phyloP scores from a whole-genome alignment of 2,329 filamentous ascomycete genomes.

The Gyromitra esculenta region DNA sequence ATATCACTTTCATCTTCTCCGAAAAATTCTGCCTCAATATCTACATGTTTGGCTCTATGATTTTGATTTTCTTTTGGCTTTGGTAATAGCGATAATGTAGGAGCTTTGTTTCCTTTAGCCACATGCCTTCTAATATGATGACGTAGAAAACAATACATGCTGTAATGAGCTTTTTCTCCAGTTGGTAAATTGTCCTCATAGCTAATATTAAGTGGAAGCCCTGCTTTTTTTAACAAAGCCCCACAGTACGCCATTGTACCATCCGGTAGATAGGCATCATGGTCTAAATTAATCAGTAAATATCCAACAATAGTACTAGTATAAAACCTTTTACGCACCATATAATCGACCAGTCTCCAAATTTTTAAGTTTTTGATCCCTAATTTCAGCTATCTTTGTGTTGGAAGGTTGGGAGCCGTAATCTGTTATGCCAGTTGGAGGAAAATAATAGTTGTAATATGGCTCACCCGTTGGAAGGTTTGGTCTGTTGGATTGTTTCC shows the following conservation, averaged over 20 bases:
- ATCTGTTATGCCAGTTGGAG: neutral
- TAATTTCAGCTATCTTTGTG: neutral
- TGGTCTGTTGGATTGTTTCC: conserved; percentile 20
- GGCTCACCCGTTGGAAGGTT: conserved; percentile 27
- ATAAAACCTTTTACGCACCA: neutral
- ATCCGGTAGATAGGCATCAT: neutral
- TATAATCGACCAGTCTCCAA: neutral
- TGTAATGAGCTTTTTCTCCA: neutral
- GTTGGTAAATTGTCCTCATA: neutral
- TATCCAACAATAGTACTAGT: neutral
- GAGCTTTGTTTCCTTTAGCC: neutral
- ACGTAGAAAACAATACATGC: conserved; percentile 5
- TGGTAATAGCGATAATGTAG: neutral
- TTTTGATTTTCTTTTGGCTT: neutral
- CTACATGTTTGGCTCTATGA: neutral
- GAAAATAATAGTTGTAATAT: conserved; percentile 21
- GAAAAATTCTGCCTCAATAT: conserved; percentile 9
- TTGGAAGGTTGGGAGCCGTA: neutral
- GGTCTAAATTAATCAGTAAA: neutral
- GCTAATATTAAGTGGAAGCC: neutral
- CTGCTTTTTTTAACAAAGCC: neutral
- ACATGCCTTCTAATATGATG: neutral
- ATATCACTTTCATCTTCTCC: conserved; percentile 6
- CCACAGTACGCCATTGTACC: neutral
- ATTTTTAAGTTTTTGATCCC: neutral